Percentiles rank a stretch among this genome's conserved stretches.
These are phyloP conservation scores for Hypomyces rosellus DNA, from an alignment of 2,329 filamentous ascomycete species.

Conservation along the genomic window DNA sequence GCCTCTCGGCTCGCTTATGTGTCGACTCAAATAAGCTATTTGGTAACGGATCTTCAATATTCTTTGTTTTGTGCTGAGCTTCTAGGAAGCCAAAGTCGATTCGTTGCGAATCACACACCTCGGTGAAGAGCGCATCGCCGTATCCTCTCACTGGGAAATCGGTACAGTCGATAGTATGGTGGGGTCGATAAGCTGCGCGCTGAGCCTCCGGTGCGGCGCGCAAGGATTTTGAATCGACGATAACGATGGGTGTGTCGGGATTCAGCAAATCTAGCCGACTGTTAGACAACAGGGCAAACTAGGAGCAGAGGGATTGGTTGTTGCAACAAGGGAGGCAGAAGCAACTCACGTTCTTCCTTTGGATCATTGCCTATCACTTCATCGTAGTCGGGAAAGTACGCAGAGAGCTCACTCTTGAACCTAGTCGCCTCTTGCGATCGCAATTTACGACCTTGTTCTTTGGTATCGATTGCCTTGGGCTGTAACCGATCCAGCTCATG, in stretches of 20 bases:
- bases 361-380: slow-evolving; percentile 83
- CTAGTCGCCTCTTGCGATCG: slow-evolving; percentile 79
- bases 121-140: slow-evolving; percentile 49
- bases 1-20: slow-evolving; percentile 53
- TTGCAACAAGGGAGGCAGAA: too few species aligned
- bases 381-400: slow-evolving; percentile 91
- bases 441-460: slow-evolving; percentile 66
- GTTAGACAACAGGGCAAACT: neutral
- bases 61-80: slow-evolving; percentile 37
- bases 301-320: neutral
- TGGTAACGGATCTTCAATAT: slow-evolving; percentile 48
- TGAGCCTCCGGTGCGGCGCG: slow-evolving; percentile 20
- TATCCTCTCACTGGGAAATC: slow-evolving; percentile 44
- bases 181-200: slow-evolving; percentile 23
- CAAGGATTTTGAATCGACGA: slow-evolving; percentile 51
- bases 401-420: slow-evolving; percentile 84
- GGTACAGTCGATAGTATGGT: slow-evolving; percentile 14
- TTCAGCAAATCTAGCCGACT: slow-evolving; percentile 60
- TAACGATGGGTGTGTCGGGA: slow-evolving; percentile 63
- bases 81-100: slow-evolving; percentile 51
- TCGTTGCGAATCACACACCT: slow-evolving; percentile 50
- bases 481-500: slow-evolving; percentile 55
- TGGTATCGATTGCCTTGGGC: slow-evolving; percentile 38
- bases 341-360: slow-evolving; percentile 65
- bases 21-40: slow-evolving; percentile 47